phyloP scores from a whole-genome alignment of 306 rosid genomes.

The Pyrus betulifolia region DNA sequence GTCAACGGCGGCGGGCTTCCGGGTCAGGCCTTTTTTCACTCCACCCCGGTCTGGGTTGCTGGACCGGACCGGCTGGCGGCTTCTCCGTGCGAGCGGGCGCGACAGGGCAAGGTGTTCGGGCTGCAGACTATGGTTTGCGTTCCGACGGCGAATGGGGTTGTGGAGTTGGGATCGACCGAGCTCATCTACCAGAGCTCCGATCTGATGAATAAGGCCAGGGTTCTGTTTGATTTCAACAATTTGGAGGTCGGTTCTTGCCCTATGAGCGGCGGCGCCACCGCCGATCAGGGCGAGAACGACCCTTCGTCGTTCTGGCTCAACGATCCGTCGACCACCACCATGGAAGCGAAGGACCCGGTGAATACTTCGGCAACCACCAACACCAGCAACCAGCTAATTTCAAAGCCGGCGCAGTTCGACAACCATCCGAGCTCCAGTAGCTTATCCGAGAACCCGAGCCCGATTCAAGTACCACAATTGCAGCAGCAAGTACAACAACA shows the following conservation, averaged over 20 bases:
- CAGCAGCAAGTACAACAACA: constrained; percentile 19
- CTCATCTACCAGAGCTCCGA: constrained; percentile 55
- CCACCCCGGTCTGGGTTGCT: constrained; percentile 60
- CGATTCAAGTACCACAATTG: constrained; percentile 26
- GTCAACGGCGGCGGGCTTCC: constrained; percentile 61
- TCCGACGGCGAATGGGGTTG: constrained; percentile 72
- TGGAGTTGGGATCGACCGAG: constrained; percentile 80
- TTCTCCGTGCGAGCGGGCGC: constrained; percentile 65
- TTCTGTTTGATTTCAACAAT: constrained; percentile 66
- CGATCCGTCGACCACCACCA: constrained; percentile 30
- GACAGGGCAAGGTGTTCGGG: constrained; percentile 58
- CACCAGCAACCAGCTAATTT: constrained; percentile 8
- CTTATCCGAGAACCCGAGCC: constrained; percentile 53
- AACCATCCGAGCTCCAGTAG: constrained; percentile 55
- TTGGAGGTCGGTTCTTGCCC: constrained; percentile 64
- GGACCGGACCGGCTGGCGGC: constrained; percentile 45
- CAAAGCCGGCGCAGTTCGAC: constrained; percentile 45
- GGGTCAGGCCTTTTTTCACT: constrained; percentile 51
- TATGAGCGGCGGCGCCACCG: constrained; percentile 2
- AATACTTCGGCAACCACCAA: constrained; percentile 26
- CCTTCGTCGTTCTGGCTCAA: constrained; percentile 76
- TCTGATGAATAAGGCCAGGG: constrained; percentile 66
- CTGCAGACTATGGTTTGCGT: constrained; percentile 69
- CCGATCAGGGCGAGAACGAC: constrained; percentile 77
- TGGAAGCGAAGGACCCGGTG: constrained; percentile 46